A percentile compares a stretch with the other conserved stretches of the same genome.
Evolutionary conservation across 2,329 filamentous ascomycete species (phyloP).

Genomic region (Lecanicillium sp.): DNA sequence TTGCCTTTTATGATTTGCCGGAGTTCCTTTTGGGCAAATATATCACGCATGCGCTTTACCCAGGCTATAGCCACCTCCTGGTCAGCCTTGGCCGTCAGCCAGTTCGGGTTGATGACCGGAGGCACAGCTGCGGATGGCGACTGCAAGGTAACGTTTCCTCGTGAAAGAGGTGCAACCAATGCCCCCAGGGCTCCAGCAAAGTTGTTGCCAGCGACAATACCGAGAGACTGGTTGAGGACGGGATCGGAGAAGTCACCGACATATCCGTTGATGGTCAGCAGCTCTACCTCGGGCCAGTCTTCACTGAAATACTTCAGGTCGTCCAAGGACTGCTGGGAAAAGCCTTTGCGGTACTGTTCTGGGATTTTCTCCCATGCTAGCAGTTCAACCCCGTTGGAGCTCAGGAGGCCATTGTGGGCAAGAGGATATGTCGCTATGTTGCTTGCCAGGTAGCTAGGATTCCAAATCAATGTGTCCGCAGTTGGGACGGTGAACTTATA

Average conservation of each 20-base stretch:
- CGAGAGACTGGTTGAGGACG: no score
- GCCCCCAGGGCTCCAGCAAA: conserved; percentile 24
- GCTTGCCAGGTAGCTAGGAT: background rate
- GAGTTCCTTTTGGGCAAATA: conserved; percentile 21
- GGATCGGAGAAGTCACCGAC: background rate
- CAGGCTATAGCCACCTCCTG: conserved; percentile 36
- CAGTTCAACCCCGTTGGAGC: background rate
- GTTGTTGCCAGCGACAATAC: conserved; percentile 3
- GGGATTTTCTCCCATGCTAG: conserved; percentile 10
- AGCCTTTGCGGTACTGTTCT: background rate
- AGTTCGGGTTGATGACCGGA: conserved; percentile 41
- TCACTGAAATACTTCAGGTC: background rate
- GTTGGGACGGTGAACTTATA: conserved; percentile 11
- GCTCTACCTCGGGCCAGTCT: conserved; percentile 12
- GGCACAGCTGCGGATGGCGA: conserved; percentile 25
- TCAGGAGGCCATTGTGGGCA: background rate
- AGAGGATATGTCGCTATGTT: background rate
- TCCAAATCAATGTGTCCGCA: background rate
- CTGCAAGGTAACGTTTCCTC: conserved; percentile 36
- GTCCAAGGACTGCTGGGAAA: background rate
- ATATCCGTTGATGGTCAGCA: background rate
- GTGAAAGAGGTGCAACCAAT: conserved; percentile 25
- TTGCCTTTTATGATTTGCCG: conserved; percentile 23
- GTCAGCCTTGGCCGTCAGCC: conserved; percentile 36
- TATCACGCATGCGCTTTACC: conserved; percentile 36